A percentile compares a stretch with the other conserved stretches of the same genome.
Evolutionary conservation across 176 grass and related monocot species (phyloP).

Genomic region (Alopecurus myosuroides): DNA sequence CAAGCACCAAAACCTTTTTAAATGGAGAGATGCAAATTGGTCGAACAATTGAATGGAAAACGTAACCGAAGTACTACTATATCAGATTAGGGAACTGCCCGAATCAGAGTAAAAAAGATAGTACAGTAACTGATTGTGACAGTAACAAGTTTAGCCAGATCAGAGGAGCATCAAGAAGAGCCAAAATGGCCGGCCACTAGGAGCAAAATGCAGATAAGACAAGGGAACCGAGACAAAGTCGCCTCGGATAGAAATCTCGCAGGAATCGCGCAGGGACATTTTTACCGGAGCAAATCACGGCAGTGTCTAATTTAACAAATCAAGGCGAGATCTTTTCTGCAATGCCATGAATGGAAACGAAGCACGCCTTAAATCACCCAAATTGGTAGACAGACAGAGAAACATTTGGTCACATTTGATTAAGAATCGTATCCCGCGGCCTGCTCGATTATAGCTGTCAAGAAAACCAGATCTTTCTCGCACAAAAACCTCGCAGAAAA

Average conservation of each 20-base stretch:
- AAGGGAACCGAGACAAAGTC: conserved; percentile 26
- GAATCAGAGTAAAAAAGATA: conserved; percentile 17
- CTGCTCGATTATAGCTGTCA: conserved; percentile 8
- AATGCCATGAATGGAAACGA: background rate
- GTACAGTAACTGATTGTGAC: conserved; percentile 3
- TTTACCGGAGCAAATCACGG: conserved; percentile 3
- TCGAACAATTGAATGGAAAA: conserved; percentile 11
- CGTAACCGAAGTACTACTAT: background rate
- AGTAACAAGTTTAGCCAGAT: conserved; percentile 25
- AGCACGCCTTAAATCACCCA: background rate
- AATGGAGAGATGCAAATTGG: conserved; percentile 15
- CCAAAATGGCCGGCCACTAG: conserved; percentile 39
- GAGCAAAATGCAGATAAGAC: conserved; percentile 29
- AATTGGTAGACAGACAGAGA: background rate
- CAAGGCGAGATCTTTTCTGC: conserved; percentile 43
- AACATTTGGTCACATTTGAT: background rate
- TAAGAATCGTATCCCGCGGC: background rate
- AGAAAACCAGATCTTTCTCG: conserved; percentile 9
- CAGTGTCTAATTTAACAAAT: conserved; percentile 24
- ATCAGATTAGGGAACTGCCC: background rate
- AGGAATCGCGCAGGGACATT: background rate
- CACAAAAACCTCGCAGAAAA: background rate
- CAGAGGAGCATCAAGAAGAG: conserved; percentile 1
- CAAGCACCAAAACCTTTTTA: conserved; percentile 11
- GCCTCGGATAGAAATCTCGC: conserved; percentile 32